These are phyloP conservation scores for Candida tammaniensis DNA, from an alignment of 805 yeast species.

Conservation along the genomic window DNA sequence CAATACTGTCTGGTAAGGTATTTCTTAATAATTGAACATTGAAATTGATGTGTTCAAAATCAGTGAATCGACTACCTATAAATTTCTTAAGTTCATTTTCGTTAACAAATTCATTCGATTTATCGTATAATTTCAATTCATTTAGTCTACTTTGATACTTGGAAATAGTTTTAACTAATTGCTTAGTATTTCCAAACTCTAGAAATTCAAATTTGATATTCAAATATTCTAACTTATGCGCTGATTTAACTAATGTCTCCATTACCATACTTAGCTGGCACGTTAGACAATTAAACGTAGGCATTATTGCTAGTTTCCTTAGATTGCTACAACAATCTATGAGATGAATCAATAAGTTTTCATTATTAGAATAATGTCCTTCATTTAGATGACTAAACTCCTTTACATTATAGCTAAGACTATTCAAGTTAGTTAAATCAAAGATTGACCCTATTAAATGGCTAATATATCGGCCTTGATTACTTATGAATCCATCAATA, in stretches of 20 bases:
- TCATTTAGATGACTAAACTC: constrained; percentile 22
- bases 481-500: constrained; percentile 22
- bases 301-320: constrained; percentile 14
- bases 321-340: too few species aligned
- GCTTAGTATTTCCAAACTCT: constrained; percentile 8
- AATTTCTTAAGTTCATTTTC: constrained; percentile 13
- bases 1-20: constrained; percentile 1
- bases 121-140: constrained; percentile 15
- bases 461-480: constrained; percentile 12
- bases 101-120: constrained; percentile 14
- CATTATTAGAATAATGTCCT: constrained; percentile 12
- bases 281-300: constrained; percentile 20
- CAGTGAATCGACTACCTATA: constrained; percentile 4
- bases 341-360: constrained; percentile 13
- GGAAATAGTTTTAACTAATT: constrained; percentile 9
- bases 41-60: constrained; percentile 8
- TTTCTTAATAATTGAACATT: constrained; percentile 6
- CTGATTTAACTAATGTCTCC: constrained; percentile 6
- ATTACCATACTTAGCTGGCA: constrained; percentile 17
- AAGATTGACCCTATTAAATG: constrained; percentile 11
- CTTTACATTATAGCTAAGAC: constrained; percentile 16
- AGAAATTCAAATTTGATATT: constrained; percentile 16
- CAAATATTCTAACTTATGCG: constrained; percentile 10
- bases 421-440: constrained; percentile 13
- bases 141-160: constrained; percentile 12